phyloP scores from a whole-genome alignment of 306 rosid genomes.

The Psophocarpus tetragonolobus region DNA sequence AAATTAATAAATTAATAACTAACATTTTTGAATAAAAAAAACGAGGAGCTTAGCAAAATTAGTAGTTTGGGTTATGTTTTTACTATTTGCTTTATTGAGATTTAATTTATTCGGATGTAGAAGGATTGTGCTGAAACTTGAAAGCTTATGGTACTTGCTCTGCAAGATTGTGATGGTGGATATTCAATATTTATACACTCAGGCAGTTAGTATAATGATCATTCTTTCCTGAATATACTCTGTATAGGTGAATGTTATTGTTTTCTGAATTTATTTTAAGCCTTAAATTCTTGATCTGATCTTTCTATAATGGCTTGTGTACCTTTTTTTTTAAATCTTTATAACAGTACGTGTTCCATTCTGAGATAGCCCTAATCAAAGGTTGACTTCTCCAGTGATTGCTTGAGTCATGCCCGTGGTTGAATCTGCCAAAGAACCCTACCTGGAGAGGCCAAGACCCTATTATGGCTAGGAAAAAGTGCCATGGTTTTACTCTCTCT shows the following conservation, averaged over 20 bases:
- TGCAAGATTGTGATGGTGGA: constrained; percentile 5
- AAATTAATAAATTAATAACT: too few species aligned
- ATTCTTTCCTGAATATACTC: not conserved
- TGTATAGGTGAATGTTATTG: not conserved
- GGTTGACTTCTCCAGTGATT: not conserved
- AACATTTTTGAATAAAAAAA: too few species aligned
- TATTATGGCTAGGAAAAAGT: not conserved
- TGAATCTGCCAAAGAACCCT: not conserved
- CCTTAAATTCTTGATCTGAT: not conserved
- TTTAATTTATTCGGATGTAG: constrained; percentile 7
- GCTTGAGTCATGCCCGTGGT: not conserved
- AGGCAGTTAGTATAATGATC: constrained; percentile 15
- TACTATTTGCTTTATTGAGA: not conserved
- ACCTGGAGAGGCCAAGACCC: not conserved
- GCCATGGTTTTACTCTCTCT: not conserved
- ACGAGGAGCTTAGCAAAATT: not conserved
- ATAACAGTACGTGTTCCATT: not conserved
- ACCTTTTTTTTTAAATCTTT: constrained; percentile 3
- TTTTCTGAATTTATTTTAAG: not conserved
- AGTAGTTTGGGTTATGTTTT: not conserved
- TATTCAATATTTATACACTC: not conserved
- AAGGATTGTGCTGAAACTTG: not conserved
- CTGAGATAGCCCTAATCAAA: not conserved
- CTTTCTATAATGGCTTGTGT: constrained; percentile 7
- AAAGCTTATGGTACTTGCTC: not conserved